These are phyloP conservation scores for Suillus brevipes DNA, from an alignment of 768 basidiomycete genomes.

Conservation along the genomic window DNA sequence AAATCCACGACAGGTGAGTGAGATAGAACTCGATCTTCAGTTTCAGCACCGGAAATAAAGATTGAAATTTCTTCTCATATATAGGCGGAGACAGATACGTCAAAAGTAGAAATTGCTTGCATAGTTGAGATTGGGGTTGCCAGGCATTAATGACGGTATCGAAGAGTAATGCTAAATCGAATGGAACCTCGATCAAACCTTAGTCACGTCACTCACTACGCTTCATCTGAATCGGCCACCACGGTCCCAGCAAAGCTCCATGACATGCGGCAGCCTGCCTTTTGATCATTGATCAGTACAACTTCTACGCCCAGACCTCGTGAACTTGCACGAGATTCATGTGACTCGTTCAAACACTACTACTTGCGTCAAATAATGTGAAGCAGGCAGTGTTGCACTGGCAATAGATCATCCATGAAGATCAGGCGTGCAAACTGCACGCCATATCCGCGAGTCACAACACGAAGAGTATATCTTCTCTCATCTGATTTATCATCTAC, in stretches of 20 bases:
- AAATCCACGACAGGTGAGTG: no score
- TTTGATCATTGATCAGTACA: neutral
- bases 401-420: slow-evolving; percentile 3
- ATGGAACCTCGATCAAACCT: neutral
- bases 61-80: no score
- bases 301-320: neutral
- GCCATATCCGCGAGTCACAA: slow-evolving; percentile 1
- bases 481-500: neutral
- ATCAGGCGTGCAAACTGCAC: slow-evolving; percentile 5
- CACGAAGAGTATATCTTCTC: slow-evolving; percentile 3
- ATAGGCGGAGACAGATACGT: no score
- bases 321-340: slow-evolving; percentile 1
- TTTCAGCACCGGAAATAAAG: no score
- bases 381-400: slow-evolving; percentile 3
- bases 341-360: neutral
- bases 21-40: no score
- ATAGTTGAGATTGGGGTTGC: no score
- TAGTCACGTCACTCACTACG: neutral
- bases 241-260: neutral
- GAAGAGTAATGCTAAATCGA: neutral
- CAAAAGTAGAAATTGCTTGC: no score
- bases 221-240: neutral
- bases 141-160: no score
- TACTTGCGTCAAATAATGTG: neutral
- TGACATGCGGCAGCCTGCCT: neutral